phyloP scores from a whole-genome alignment of 139 green algal genomes.

The Chlamydomonas asymmetrica region DNA sequence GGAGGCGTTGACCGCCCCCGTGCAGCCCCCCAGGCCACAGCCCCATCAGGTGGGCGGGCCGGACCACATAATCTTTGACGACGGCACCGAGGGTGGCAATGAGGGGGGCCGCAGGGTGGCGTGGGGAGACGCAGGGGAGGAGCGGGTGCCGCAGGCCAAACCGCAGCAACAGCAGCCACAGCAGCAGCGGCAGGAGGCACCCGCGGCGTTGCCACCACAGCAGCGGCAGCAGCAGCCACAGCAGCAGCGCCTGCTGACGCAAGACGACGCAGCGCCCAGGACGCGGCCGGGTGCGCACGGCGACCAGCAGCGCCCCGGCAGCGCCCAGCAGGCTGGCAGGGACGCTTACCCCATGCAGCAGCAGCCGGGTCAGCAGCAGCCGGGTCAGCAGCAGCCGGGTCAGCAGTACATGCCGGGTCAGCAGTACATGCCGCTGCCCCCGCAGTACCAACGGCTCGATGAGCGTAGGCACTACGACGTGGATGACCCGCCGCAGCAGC shows the following conservation, averaged over 20 bases:
- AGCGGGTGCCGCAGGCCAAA: neutral
- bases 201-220: neutral
- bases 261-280: neutral
- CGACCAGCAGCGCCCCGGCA: neutral
- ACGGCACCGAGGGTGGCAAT: too few species aligned
- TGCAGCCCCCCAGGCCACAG: neutral
- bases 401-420: neutral
- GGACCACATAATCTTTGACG: too few species aligned
- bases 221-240: constrained; percentile 9
- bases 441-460: neutral
- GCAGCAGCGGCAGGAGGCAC: neutral
- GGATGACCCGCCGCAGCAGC: neutral
- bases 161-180: constrained; percentile 1
- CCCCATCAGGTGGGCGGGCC: neutral
- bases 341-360: neutral
- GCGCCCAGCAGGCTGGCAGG: neutral
- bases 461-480: neutral
- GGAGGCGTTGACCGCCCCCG: constrained; percentile 1
- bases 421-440: constrained; percentile 4
- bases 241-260: neutral
- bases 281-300: neutral
- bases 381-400: too few species aligned
- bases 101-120: too few species aligned
- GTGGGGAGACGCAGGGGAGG: neutral
- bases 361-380: neutral